Evolutionary conservation across 805 yeast genomes (phyloP).

Genomic region (Myxozyma lipomycoides): DNA sequence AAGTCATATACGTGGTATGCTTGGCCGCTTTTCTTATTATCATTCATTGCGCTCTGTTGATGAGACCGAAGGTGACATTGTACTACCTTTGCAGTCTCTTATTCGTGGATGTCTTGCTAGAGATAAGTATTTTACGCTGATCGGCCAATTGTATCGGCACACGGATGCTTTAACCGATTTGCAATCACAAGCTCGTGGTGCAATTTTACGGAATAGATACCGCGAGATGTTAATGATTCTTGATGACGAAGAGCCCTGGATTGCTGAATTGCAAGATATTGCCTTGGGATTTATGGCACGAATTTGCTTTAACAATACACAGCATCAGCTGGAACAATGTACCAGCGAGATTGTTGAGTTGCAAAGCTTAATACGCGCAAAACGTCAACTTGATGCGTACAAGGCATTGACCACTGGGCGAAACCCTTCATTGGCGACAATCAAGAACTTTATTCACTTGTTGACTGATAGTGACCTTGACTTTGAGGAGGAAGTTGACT

Average conservation of each 20-base stretch:
- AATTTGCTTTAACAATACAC: slow-evolving; percentile 5
- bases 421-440: slow-evolving; percentile 74
- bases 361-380: slow-evolving; percentile 70
- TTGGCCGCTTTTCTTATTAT: slow-evolving; percentile 22
- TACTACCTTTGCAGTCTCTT: slow-evolving; percentile 33
- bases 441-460: slow-evolving; percentile 70
- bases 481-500: slow-evolving; percentile 65
- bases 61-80: slow-evolving; percentile 17
- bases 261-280: slow-evolving; percentile 37
- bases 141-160: slow-evolving; percentile 15
- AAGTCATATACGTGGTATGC: slow-evolving; percentile 32
- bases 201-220: slow-evolving; percentile 36
- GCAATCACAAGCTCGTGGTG: slow-evolving; percentile 41
- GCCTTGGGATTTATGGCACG: slow-evolving; percentile 37
- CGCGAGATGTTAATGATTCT: slow-evolving; percentile 36
- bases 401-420: slow-evolving; percentile 60
- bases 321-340: slow-evolving; percentile 47
- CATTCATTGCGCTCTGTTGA: slow-evolving; percentile 16
- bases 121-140: slow-evolving; percentile 5
- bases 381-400: slow-evolving; percentile 68
- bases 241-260: slow-evolving; percentile 34
- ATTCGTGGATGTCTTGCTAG: slow-evolving; percentile 47
- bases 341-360: slow-evolving; percentile 59
- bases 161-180: slow-evolving; percentile 32
- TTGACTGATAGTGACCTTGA: slow-evolving; percentile 70